A percentile compares a stretch with the other conserved stretches of the same genome.
Evolutionary conservation across 129 eudicot species (phyloP).

Genomic region (Erigeron canadensis): DNA sequence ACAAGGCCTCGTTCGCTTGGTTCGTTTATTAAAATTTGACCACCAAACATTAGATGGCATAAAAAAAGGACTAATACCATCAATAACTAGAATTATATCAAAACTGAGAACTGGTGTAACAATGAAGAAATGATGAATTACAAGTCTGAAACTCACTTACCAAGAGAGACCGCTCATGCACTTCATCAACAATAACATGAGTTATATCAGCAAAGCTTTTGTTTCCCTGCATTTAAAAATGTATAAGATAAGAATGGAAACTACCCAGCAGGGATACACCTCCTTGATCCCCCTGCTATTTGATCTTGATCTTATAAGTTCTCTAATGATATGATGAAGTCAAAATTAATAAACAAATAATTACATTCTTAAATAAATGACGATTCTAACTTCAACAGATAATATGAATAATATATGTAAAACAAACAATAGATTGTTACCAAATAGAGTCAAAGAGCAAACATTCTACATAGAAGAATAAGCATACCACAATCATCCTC

Average conservation of each 20-base stretch:
- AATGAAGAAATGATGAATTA: conserved; percentile 6
- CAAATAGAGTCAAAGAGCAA: conserved; percentile 1
- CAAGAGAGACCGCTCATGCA: conserved; percentile 95
- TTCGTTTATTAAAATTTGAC: background rate
- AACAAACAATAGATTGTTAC: background rate
- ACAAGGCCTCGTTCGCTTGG: too few species aligned
- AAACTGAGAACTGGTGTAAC: conserved; percentile 7
- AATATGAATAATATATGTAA: too few species aligned
- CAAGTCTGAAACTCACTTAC: conserved; percentile 49
- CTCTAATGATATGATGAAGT: conserved; percentile 9
- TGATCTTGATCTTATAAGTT: conserved; percentile 12
- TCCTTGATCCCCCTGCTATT: conserved; percentile 12
- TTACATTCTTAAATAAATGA: background rate
- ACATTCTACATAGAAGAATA: conserved; percentile 22
- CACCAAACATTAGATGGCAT: conserved; percentile 16
- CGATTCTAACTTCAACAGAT: background rate
- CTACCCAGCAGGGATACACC: conserved; percentile 17
- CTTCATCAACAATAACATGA: conserved; percentile 99
- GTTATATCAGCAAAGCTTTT: conserved; percentile 77
- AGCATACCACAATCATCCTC: conserved; percentile 79
- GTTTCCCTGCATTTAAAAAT: conserved; percentile 66
- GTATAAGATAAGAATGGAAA: conserved; percentile 10
- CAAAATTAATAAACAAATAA: background rate
- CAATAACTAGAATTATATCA: background rate
- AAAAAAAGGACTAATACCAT: background rate